phyloP scores from a whole-genome alignment of 2,329 filamentous ascomycete species.

The Exserohilum turcica region DNA sequence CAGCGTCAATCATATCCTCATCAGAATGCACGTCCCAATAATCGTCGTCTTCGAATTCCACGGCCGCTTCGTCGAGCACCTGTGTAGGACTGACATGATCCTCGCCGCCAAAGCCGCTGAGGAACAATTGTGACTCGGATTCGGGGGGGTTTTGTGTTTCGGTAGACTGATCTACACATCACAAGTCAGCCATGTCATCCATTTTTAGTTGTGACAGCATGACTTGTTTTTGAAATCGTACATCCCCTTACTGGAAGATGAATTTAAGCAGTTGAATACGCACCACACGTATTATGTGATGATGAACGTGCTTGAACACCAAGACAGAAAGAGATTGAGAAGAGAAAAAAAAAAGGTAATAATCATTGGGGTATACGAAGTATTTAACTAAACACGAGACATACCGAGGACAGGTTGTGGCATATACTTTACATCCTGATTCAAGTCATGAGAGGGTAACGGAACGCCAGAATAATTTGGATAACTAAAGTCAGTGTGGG shows the following conservation, averaged over 20 bases:
- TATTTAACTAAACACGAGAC: conserved; percentile 48
- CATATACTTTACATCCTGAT: conserved; percentile 46
- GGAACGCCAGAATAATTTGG: conserved; percentile 40
- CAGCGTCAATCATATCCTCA: conserved; percentile 49
- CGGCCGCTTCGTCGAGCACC: conserved; percentile 44
- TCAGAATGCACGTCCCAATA: conserved; percentile 57
- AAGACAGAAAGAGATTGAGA: conserved; percentile 26
- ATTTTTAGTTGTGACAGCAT: conserved; percentile 4
- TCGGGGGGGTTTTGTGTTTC: conserved; percentile 19
- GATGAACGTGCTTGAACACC: conserved; percentile 13
- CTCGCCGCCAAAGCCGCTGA: conserved; percentile 48
- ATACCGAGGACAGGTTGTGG: conserved; percentile 48
- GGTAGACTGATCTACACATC: conserved; percentile 31
- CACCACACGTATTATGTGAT: conserved; percentile 11
- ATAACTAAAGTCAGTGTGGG: conserved; percentile 35
- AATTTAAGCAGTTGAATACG: conserved; percentile 11
- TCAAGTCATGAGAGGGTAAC: conserved; percentile 45
- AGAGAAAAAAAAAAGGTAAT: conserved; percentile 33
- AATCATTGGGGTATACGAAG: conserved; percentile 40
- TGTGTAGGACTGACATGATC: conserved; percentile 44
- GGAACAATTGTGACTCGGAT: conserved; percentile 25
- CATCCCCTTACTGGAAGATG: neutral
- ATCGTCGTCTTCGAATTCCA: conserved; percentile 56
- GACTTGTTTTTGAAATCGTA: neutral
- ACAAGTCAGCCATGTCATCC: conserved; percentile 29